Base-by-base conservation (phyloP, 176 grass and related monocot species). In the Phragmites australis region DNA sequence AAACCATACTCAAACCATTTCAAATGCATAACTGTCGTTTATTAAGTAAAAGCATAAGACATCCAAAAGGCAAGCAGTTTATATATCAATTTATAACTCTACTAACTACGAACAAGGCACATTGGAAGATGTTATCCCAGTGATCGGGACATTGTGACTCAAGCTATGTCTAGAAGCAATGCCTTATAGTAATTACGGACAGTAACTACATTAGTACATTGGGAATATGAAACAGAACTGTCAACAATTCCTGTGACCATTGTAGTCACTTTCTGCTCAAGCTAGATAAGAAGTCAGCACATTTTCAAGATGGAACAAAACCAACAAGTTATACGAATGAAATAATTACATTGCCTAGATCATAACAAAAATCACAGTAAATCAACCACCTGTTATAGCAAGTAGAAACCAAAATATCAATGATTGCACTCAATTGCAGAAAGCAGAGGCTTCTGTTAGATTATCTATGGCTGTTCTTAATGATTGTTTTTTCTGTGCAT, bases 1-100 rank as follows among this genome's bases (percentile, higher is more conserved):
- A 87, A 68, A 76, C 30, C 37, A 63, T 65, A 63, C 23, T 23
- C 50, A 85, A 79, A 22, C n/a, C 34, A 58, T 57, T 75, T 72
- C 6, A 72, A 43, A 81, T 47, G 8, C 46, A 55, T 18, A 52
- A 3, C 17, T 73, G 2, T 52, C 10, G 17, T 52, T 76, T 19
- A 42, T 42, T 70, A 75, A 31, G 47, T 31, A 29, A 84, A 76
- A 53, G 9, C 27, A 3, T 70, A 63, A 76, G 37, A 27, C 16
- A 41, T 32, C 42, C 48, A 13, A 19, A 83, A 56, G 7, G 32
- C 17, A 72, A 41, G 10, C 17, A 67, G 26, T 27, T 23, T 15
- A 42, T 12, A 19, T 37, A 31, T 63, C 32, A 88, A 59, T 37
- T 31, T 44, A 42, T 60, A 56, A 44, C 50, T 79, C 40, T 19